A percentile compares a stretch with the other conserved stretches of the same genome.
phyloP scores from a whole-genome alignment of 2,329 filamentous ascomycete species.

The Cladophialophora immunda region DNA sequence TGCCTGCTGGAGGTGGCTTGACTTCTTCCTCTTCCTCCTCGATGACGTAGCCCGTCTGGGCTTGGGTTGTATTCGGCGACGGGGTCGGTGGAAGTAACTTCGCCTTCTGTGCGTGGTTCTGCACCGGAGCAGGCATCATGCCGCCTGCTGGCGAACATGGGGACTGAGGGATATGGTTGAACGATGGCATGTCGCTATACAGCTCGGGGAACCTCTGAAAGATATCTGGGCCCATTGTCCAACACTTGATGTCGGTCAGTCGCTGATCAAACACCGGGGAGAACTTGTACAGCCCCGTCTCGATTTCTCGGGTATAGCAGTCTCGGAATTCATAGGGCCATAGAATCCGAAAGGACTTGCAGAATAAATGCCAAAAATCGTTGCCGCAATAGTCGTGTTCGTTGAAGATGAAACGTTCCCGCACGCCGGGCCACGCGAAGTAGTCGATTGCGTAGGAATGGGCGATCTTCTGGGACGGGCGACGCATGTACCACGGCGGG shows the following conservation, averaged over 20 bases:
- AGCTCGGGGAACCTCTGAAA: conserved; percentile 39
- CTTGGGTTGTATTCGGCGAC: neutral
- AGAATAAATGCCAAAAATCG: conserved; percentile 38
- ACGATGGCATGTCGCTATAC: conserved; percentile 38
- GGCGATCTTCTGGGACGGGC: conserved; percentile 36
- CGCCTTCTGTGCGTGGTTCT: conserved; percentile 8
- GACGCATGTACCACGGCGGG: conserved; percentile 38
- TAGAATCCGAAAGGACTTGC: conserved; percentile 30
- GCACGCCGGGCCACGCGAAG: conserved; percentile 40
- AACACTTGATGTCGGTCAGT: conserved; percentile 37
- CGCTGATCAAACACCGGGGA: conserved; percentile 38
- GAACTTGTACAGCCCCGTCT: conserved; percentile 39
- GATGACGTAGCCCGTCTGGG: neutral
- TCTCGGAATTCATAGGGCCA: conserved; percentile 41
- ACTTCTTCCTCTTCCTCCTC: conserved; percentile 20
- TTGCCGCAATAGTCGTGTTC: conserved; percentile 40
- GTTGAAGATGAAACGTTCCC: conserved; percentile 39
- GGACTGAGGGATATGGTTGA: conserved; percentile 30
- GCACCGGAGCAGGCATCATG: neutral
- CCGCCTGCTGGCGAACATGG: conserved; percentile 3
- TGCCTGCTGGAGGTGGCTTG: conserved; percentile 1
- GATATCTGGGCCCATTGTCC: conserved; percentile 39
- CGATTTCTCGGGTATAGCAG: conserved; percentile 38
- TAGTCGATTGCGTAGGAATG: conserved; percentile 41
- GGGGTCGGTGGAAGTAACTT: neutral